These are phyloP conservation scores for Alternaria angustiovoidea DNA, from an alignment of 2,329 filamentous ascomycete genomes.

Conservation along the genomic window DNA sequence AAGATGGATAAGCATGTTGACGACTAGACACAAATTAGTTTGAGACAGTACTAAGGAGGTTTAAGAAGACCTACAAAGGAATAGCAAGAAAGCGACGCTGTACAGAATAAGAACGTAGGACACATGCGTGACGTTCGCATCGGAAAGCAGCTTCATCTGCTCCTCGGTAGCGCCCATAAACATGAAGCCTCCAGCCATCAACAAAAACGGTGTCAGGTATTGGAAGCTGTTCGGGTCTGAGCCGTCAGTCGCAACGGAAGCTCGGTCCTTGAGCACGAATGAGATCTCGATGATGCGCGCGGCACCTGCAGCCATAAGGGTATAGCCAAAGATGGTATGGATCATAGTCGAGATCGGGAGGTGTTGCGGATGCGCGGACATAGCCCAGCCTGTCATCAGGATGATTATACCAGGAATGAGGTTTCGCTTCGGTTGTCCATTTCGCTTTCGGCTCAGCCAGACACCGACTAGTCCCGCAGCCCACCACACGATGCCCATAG, in stretches of 20 bases:
- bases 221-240: slow-evolving; percentile 76
- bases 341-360: slow-evolving; percentile 86
- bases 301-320: slow-evolving; percentile 87
- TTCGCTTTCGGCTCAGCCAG: slow-evolving; percentile 86
- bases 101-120: slow-evolving; percentile 92
- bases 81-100: slow-evolving; percentile 87
- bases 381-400: slow-evolving; percentile 90
- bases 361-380: slow-evolving; percentile 89
- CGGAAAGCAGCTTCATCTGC: slow-evolving; percentile 82
- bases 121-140: slow-evolving; percentile 82
- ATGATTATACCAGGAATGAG: slow-evolving; percentile 92
- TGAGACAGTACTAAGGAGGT: not conserved
- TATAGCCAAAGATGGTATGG: slow-evolving; percentile 91
- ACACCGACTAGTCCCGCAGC: slow-evolving; percentile 88
- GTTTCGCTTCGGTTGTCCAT: slow-evolving; percentile 89
- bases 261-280: slow-evolving; percentile 81
- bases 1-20: slow-evolving; percentile 83
- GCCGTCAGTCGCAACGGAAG: slow-evolving; percentile 70
- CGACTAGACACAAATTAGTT: slow-evolving; percentile 59
- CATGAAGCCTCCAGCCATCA: slow-evolving; percentile 91
- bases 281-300: slow-evolving; percentile 89
- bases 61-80: slow-evolving; percentile 70
- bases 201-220: slow-evolving; percentile 74
- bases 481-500: slow-evolving; percentile 99
- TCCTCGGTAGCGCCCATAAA: slow-evolving; percentile 99